Conservation (phyloP, 2,329 filamentous ascomycete species). For the Pseudogymnoascus sp. region DNA sequence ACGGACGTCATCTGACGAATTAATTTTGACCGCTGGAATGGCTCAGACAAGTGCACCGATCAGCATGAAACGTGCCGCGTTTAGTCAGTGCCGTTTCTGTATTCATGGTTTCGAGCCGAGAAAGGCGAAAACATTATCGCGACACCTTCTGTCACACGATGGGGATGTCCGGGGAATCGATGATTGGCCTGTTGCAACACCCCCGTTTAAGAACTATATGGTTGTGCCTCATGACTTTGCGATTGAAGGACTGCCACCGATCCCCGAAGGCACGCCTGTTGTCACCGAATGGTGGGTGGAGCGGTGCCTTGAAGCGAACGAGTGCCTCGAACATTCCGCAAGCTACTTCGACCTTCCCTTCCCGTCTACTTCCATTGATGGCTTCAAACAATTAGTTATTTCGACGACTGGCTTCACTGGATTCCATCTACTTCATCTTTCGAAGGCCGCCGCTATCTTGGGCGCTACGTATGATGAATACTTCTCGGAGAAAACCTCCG, state of each 20-base stretch:
- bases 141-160: slow-evolving; percentile 30
- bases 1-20: not conserved
- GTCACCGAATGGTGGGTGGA: slow-evolving; percentile 95
- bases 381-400: slow-evolving; percentile 61
- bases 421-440: slow-evolving; percentile 77
- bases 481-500: slow-evolving; percentile 60
- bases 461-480: slow-evolving; percentile 76
- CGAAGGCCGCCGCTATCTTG: slow-evolving; percentile 64
- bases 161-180: slow-evolving; percentile 22
- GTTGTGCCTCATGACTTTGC: slow-evolving; percentile 38
- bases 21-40: not conserved
- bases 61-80: slow-evolving; percentile 24
- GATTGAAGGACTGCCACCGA: slow-evolving; percentile 26
- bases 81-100: slow-evolving; percentile 33
- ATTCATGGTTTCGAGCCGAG: slow-evolving; percentile 35
- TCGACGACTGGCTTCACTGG: slow-evolving; percentile 77
- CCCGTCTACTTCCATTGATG: slow-evolving; percentile 56
- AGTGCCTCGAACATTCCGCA: slow-evolving; percentile 56
- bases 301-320: slow-evolving; percentile 70
- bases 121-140: slow-evolving; percentile 29
- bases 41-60: not conserved
- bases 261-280: slow-evolving; percentile 29
- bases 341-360: slow-evolving; percentile 74
- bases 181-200: slow-evolving; percentile 13
- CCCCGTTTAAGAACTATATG: slow-evolving; percentile 21